phyloP scores from a whole-genome alignment of 176 grass and related monocot species.

The Paspalum vaginatum region DNA sequence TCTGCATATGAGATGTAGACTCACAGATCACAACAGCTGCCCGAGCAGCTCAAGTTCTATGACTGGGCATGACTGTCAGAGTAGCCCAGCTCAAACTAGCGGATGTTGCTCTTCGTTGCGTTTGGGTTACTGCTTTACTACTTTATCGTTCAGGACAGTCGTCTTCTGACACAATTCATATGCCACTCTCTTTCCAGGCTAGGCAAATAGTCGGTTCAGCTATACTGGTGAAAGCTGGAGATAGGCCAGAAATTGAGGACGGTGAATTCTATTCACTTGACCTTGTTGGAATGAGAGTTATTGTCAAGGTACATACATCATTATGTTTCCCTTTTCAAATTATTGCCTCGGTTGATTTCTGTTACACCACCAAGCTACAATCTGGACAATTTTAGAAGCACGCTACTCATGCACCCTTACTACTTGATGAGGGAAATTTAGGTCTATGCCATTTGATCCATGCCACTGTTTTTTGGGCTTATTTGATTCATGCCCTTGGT shows the following conservation, averaged over 20 bases:
- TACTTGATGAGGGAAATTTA: not conserved
- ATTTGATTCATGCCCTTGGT: not conserved
- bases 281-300: conserved; percentile 84
- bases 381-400: not conserved
- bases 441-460: not conserved
- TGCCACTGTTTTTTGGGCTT: not conserved
- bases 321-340: conserved; percentile 12
- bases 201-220: conserved; percentile 85
- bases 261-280: conserved; percentile 81
- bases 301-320: conserved; percentile 67
- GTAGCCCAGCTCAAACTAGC: not conserved
- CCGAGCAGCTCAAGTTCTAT: not conserved
- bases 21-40: not conserved
- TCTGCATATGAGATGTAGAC: not conserved
- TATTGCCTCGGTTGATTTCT: conserved; percentile 1
- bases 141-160: too few relatives aligned
- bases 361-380: conserved; percentile 9
- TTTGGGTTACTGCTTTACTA: not conserved
- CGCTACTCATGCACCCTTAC: not conserved
- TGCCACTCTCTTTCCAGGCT: conserved; percentile 52
- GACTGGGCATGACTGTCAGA: not conserved
- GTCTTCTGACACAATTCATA: conserved; percentile 10
- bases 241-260: conserved; percentile 78
- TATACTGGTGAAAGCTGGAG: conserved; percentile 61
- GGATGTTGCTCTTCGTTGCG: not conserved